phyloP scores from a whole-genome alignment of 73 alveolate genomes.

The Paramecium octaurelia region DNA sequence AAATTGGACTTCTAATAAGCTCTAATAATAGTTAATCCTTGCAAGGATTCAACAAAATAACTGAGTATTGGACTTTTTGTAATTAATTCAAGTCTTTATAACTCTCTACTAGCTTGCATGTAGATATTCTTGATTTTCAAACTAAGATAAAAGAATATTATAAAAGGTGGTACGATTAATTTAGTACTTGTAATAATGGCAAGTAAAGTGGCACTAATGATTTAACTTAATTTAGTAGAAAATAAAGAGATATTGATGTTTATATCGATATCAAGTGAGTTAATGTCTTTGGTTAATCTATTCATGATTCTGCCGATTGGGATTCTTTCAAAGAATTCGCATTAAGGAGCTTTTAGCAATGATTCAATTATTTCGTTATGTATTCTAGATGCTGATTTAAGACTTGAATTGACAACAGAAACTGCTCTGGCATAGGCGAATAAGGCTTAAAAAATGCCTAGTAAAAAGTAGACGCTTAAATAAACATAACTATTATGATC shows the following conservation, averaged over 20 bases:
- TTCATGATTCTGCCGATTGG: slow-evolving; percentile 94
- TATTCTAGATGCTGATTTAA: background rate
- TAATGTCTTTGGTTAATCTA: slow-evolving; percentile 84
- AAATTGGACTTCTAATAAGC: slow-evolving; percentile 69
- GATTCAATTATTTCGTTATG: slow-evolving; percentile 66
- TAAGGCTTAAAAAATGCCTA: background rate
- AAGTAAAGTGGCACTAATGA: background rate
- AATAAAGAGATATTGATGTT: background rate
- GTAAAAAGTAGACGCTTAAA: background rate
- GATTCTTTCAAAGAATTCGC: slow-evolving; percentile 90
- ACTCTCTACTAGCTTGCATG: slow-evolving; percentile 67
- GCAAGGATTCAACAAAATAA: slow-evolving; percentile 77
- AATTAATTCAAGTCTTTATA: slow-evolving; percentile 80
- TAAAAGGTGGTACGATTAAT: background rate
- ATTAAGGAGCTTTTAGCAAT: slow-evolving; percentile 86
- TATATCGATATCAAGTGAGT: slow-evolving; percentile 48
- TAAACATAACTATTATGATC: background rate
- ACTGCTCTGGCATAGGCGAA: background rate
- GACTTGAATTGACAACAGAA: background rate
- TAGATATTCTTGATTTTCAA: background rate
- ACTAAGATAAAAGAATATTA: slow-evolving; percentile 22
- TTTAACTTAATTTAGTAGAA: background rate
- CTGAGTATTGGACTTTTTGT: slow-evolving; percentile 86
- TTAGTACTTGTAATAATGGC: background rate
- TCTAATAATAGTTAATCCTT: slow-evolving; percentile 85